Percentiles rank a stretch among this genome's conserved stretches.
Evolutionary conservation across 805 yeast species (phyloP).

Genomic region (Scheffersomyces amazonensis): DNA sequence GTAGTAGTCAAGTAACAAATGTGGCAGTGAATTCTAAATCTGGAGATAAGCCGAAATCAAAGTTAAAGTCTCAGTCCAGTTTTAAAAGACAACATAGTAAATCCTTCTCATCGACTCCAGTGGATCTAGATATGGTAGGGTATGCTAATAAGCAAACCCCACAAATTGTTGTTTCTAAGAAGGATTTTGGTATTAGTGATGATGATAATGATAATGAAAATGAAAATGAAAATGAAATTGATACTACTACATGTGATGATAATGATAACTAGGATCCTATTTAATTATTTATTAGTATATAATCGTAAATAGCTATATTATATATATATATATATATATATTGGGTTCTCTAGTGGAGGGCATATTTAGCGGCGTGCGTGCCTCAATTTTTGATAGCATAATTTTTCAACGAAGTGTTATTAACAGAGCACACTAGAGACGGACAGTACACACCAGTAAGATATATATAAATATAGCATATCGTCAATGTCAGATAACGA

Average conservation of each 20-base stretch:
- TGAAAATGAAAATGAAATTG: not conserved
- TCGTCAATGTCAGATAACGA: conserved; percentile 26
- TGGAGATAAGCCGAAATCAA: too few species aligned
- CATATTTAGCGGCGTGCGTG: too few species aligned
- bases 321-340: too few species aligned
- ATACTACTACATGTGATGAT: not conserved
- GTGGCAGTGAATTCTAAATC: not conserved
- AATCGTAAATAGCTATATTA: too few species aligned
- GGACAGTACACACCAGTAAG: too few species aligned
- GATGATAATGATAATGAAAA: conserved; percentile 5
- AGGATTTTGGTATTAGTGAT: conserved; percentile 26
- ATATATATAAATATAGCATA: too few species aligned
- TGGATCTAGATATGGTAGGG: conserved; percentile 38
- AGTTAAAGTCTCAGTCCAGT: not conserved
- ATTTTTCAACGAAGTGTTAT: too few species aligned
- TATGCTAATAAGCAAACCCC: conserved; percentile 33
- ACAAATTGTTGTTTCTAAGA: conserved; percentile 46
- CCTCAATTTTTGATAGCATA: too few species aligned
- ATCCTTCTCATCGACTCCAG: conserved; percentile 26
- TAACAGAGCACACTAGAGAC: too few species aligned
- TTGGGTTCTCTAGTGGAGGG: too few species aligned
- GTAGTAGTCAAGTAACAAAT: not conserved
- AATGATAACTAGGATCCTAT: too few species aligned
- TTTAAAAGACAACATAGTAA: conserved; percentile 29
- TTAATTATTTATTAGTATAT: too few species aligned